Conservation (phyloP, 179 eudicot genomes). For the Spinacia oleracea region DNA sequence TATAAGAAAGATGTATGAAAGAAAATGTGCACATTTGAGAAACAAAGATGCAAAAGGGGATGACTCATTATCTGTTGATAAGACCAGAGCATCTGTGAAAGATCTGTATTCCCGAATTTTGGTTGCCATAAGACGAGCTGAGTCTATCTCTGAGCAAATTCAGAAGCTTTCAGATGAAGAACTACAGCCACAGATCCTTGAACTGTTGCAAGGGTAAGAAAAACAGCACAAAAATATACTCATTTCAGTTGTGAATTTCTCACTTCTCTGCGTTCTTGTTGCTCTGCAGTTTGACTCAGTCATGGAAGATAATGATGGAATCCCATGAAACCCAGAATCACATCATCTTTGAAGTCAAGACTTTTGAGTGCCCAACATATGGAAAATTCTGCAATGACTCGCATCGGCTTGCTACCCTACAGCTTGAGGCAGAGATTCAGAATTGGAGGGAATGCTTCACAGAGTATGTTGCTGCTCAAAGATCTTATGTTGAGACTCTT, state of each 20-base stretch:
- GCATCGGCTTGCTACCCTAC: constrained; percentile 76
- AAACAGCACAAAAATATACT: not conserved
- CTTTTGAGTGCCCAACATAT: constrained; percentile 61
- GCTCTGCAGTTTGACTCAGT: constrained; percentile 55
- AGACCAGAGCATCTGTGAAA: constrained; percentile 72
- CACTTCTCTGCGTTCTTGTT: constrained; percentile 8
- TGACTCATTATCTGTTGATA: constrained; percentile 63
- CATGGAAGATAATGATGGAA: constrained; percentile 76
- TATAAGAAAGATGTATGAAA: constrained; percentile 75
- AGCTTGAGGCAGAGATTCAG: constrained; percentile 71
- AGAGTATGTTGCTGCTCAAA: constrained; percentile 55
- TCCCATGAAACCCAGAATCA: constrained; percentile 71
- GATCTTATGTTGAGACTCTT: constrained; percentile 58
- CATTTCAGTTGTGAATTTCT: not conserved
- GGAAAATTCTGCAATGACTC: constrained; percentile 77
- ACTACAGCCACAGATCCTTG: constrained; percentile 80
- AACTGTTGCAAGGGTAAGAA: constrained; percentile 79
- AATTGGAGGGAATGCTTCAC: constrained; percentile 71
- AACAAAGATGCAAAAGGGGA: constrained; percentile 75
- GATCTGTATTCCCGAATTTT: constrained; percentile 85
- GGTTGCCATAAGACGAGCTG: constrained; percentile 86
- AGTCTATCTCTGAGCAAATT: constrained; percentile 74
- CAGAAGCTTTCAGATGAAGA: constrained; percentile 87
- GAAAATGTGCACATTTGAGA: constrained; percentile 70
- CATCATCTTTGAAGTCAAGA: constrained; percentile 65